Evolutionary conservation across 1,284 basidiomycete genomes (phyloP), one percentile per base, ranked within the genome.

Genomic region (Salmacisia buchloeana): DNA sequence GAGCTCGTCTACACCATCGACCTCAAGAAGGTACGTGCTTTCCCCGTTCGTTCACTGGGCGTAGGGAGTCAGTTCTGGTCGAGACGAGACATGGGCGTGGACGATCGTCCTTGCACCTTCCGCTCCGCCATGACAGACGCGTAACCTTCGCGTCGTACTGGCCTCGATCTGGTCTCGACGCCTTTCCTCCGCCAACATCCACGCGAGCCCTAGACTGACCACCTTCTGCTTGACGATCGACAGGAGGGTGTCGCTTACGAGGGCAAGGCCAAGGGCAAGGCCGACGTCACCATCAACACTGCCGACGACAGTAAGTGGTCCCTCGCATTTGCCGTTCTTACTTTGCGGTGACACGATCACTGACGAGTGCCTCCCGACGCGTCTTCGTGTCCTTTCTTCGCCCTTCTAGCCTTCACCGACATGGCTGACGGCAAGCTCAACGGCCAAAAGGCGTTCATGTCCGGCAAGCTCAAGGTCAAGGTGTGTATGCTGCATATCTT

Each of bases 1-100:
- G 88, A 89, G 77, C 90, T 84, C 56, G 70, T 77, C 62, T 76
- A 71, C 71, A 93, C 92, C n/a, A 92, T 97, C 73, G 94, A 97
- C 84, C 80, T 97, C 78, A 98, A 98, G 86, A 90, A 92, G 83
- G 80, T 81, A 67, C 65, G 74, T 65, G 34, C 10, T 5, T 29
- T n/a, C 35, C 27, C 1, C 9, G 6, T 15, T 54, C 25, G 29
- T 54, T 1, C 1, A 54, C 3, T 18, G 39, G 39, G 25, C 9
- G 25, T 52, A 5, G 39, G 23, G 39, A 43, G n/a, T n/a, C n/a
- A n/a, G n/a, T n/a, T n/a, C n/a, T n/a, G n/a, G n/a, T n/a, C n/a
- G n/a, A n/a, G n/a, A n/a, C n/a, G n/a, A n/a, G n/a, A n/a, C n/a
- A n/a, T n/a, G n/a, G n/a, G n/a, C n/a, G n/a, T n/a, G n/a, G n/a